phyloP scores from a whole-genome alignment of 768 basidiomycete genomes.

The Psilocybe azurescens region DNA sequence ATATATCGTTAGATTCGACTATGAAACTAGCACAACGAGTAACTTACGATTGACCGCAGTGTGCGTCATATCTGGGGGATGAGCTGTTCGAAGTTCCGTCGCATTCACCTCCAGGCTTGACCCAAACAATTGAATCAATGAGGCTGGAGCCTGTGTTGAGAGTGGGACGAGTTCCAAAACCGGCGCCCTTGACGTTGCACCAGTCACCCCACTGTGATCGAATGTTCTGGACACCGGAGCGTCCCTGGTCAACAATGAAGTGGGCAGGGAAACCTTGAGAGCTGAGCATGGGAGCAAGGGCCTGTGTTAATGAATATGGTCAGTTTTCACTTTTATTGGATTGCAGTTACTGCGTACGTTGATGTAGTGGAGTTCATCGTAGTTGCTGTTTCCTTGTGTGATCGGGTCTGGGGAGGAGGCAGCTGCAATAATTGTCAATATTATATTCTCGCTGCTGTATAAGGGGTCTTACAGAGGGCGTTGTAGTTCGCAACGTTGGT shows the following conservation, averaged over 20 bases:
- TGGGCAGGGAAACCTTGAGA: conserved; percentile 56
- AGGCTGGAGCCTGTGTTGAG: conserved; percentile 55
- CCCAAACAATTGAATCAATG: conserved; percentile 69
- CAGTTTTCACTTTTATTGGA: conserved; percentile 1
- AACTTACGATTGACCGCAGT: conserved; percentile 55
- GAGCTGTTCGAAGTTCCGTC: conserved; percentile 66
- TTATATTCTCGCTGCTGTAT: conserved; percentile 16
- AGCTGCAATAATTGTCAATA: conserved; percentile 39
- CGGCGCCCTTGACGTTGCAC: conserved; percentile 71
- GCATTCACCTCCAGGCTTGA: conserved; percentile 72
- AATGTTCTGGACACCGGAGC: conserved; percentile 66
- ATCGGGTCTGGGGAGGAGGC: conserved; percentile 62
- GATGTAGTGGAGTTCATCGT: conserved; percentile 66
- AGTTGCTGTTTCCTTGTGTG: conserved; percentile 63
- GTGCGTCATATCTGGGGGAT: conserved; percentile 55
- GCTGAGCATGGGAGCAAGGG: conserved; percentile 51
- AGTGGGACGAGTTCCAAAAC: conserved; percentile 66
- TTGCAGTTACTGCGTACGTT: conserved; percentile 35
- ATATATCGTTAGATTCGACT: conserved; percentile 8
- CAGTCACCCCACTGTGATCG: conserved; percentile 68
- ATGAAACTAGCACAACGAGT: neutral
- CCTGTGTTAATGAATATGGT: conserved; percentile 33
- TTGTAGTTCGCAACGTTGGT: conserved; percentile 61
- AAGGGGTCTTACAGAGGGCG: conserved; percentile 34
- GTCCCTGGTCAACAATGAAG: conserved; percentile 73